Conservation (phyloP, 2,329 filamentous ascomycete genomes). For the Huntiella savannae region DNA sequence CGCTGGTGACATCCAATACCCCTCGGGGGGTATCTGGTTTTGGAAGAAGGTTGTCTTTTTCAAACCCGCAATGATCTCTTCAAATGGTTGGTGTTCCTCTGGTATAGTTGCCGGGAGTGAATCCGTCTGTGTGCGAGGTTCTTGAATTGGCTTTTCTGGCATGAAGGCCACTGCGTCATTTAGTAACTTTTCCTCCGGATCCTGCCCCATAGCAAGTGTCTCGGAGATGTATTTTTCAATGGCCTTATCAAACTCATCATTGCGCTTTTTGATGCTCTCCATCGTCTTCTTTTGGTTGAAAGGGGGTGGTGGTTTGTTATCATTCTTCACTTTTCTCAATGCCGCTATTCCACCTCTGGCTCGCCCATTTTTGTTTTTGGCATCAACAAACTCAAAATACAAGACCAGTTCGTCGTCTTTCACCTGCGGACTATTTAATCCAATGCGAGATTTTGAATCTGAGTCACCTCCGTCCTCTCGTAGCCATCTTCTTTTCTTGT, state of each 20-base stretch:
- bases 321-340: slow-evolving; percentile 81
- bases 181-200: slow-evolving; percentile 48
- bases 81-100: slow-evolving; percentile 56
- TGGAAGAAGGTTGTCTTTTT: slow-evolving; percentile 74
- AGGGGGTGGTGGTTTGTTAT: slow-evolving; percentile 17
- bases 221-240: slow-evolving; percentile 59
- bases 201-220: slow-evolving; percentile 42
- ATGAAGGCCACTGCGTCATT: slow-evolving; percentile 43
- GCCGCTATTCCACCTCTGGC: not conserved
- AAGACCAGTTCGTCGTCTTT: slow-evolving; percentile 39
- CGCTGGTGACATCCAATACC: slow-evolving; percentile 75
- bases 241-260: slow-evolving; percentile 61
- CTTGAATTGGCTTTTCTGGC: slow-evolving; percentile 8
- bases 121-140: not conserved
- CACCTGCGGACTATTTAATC: too few species aligned
- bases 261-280: slow-evolving; percentile 66
- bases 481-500: slow-evolving; percentile 1
- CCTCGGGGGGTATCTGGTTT: slow-evolving; percentile 80
- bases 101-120: slow-evolving; percentile 54
- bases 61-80: slow-evolving; percentile 71
- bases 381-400: slow-evolving; percentile 83
- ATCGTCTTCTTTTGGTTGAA: slow-evolving; percentile 6
- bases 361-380: slow-evolving; percentile 16
- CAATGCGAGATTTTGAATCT: not conserved
- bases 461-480: not conserved